Evolutionary conservation across 2,329 filamentous ascomycete species (phyloP).

Genomic region (Trichoderma asperellum): DNA sequence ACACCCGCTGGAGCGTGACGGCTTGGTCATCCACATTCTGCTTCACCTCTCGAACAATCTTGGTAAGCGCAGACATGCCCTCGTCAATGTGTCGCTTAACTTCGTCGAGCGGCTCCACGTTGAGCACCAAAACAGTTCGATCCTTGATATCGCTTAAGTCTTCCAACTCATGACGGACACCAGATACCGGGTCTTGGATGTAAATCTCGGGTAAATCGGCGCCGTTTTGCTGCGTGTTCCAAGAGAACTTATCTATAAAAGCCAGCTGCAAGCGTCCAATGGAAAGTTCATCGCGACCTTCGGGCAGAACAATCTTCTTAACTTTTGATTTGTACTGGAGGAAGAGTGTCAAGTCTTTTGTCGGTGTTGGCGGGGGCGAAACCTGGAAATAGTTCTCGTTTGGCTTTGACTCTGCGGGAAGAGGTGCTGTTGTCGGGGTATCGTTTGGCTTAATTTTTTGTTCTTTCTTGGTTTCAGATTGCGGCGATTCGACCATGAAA

Average conservation of each 20-base stretch:
- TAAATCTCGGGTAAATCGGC: conserved; percentile 95
- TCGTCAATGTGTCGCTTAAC: conserved; percentile 97
- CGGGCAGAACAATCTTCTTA: conserved; percentile 89
- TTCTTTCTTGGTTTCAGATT: conserved; percentile 29
- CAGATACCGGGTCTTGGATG: conserved; percentile 93
- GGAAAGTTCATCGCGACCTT: conserved; percentile 82
- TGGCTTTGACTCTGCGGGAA: conserved; percentile 49
- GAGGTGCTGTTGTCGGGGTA: conserved; percentile 30
- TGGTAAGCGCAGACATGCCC: conserved; percentile 76
- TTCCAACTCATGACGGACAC: conserved; percentile 94
- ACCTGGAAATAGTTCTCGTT: conserved; percentile 61
- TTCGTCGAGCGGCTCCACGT: conserved; percentile 90
- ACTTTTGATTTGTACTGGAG: conserved; percentile 96
- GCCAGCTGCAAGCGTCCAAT: conserved; percentile 88
- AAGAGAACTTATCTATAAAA: conserved; percentile 98
- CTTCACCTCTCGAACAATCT: conserved; percentile 83
- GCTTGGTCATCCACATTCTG: conserved; percentile 83
- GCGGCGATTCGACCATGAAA: conserved; percentile 36
- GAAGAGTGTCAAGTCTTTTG: conserved; percentile 91
- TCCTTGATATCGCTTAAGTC: conserved; percentile 94
- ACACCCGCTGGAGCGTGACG: conserved; percentile 79
- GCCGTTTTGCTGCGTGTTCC: conserved; percentile 96
- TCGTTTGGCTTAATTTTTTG: conserved; percentile 35
- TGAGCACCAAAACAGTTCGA: conserved; percentile 89
- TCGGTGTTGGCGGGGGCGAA: conserved; percentile 64